These are phyloP conservation scores for Panellus pusillus DNA, from an alignment of 768 basidiomycete genomes.

Conservation along the genomic window DNA sequence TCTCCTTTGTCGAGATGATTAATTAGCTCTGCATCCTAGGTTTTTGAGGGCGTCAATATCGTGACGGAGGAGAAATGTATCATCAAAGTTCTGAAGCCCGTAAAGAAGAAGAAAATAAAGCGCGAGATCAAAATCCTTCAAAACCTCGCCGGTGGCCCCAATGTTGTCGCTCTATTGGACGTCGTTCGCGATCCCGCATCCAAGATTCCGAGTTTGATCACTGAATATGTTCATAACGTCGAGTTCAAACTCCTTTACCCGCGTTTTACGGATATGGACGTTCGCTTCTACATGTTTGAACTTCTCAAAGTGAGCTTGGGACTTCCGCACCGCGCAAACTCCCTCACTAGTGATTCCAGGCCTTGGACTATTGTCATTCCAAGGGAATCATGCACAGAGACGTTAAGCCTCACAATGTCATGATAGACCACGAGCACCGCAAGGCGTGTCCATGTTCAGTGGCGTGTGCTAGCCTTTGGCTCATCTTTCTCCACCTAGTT, in stretches of 20 bases:
- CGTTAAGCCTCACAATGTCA: conserved; percentile 98
- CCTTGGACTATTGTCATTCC: conserved; percentile 96
- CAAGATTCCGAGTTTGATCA: conserved; percentile 95
- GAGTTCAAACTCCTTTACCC: conserved; percentile 98
- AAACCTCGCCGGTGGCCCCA: conserved; percentile 94
- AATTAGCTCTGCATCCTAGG: conserved; percentile 42
- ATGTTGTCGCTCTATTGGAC: conserved; percentile 89
- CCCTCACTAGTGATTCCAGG: conserved; percentile 45
- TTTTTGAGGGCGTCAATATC: conserved; percentile 92
- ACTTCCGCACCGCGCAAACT: background rate
- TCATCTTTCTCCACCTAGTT: conserved; percentile 49
- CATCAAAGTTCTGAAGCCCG: conserved; percentile 97
- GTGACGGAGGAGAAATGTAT: conserved; percentile 93
- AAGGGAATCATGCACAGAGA: conserved; percentile 99
- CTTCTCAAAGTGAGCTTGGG: conserved; percentile 72
- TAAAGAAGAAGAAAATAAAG: conserved; percentile 99
- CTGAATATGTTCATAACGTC: conserved; percentile 97
- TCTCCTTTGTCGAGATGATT: conserved; percentile 12
- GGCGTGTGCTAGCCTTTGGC: conserved; percentile 3
- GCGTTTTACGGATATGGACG: conserved; percentile 93
- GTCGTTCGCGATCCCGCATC: conserved; percentile 95
- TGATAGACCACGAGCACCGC: conserved; percentile 98
- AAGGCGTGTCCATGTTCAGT: conserved; percentile 56
- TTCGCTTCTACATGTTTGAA: conserved; percentile 96
- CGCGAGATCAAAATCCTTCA: conserved; percentile 98